Conservation (phyloP, 176 grass and related monocot species). For the Canna indica region DNA sequence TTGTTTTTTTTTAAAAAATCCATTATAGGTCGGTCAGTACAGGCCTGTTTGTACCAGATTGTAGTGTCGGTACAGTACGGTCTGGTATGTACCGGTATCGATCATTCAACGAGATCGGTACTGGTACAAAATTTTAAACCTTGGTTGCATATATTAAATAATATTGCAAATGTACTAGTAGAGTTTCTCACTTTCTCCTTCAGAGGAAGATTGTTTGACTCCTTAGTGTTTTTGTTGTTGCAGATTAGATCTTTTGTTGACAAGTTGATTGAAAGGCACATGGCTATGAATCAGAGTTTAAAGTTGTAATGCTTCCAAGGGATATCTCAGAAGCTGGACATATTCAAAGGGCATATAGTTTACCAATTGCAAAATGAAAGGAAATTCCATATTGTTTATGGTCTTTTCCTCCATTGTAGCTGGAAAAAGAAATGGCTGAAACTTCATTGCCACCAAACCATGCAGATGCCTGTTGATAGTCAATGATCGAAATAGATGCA, state of each 20-base stretch:
- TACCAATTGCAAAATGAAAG: not conserved
- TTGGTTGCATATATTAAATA: not conserved
- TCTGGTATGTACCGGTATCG: no score
- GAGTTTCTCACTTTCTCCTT: slow-evolving; percentile 26
- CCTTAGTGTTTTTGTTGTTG: slow-evolving; percentile 15
- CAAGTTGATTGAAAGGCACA: slow-evolving; percentile 83
- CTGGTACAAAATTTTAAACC: not conserved
- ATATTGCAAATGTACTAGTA: slow-evolving; percentile 3
- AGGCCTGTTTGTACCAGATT: no score
- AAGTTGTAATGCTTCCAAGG: slow-evolving; percentile 35
- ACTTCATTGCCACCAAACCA: not conserved
- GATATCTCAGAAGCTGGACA: not conserved
- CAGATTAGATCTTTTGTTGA: slow-evolving; percentile 90
- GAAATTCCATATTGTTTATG: not conserved
- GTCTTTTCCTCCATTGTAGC: not conserved
- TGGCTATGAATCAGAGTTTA: slow-evolving; percentile 40
- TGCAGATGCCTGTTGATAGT: not conserved
- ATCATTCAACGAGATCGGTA: no score
- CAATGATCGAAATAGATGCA: not conserved
- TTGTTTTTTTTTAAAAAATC: no score
- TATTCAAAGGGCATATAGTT: not conserved
- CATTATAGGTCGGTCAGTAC: no score
- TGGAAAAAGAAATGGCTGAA: not conserved
- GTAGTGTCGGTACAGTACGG: no score
- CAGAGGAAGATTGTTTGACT: slow-evolving; percentile 9